These are phyloP conservation scores for Flagelloscypha sp. DNA, from an alignment of 768 basidiomycete species.

Conservation along the genomic window DNA sequence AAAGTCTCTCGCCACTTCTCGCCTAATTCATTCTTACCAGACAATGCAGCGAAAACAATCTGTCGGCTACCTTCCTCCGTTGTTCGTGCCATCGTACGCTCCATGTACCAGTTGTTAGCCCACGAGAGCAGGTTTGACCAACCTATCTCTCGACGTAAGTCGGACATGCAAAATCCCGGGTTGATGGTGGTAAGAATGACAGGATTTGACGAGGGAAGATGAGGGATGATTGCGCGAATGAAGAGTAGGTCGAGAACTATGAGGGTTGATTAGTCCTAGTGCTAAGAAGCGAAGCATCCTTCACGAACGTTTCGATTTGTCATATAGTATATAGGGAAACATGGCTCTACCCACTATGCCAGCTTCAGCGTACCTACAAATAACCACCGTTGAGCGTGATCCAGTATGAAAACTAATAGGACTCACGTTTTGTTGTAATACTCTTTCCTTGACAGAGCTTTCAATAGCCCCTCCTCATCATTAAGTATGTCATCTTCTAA, in stretches of 20 bases:
- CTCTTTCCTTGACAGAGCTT: conserved; percentile 22
- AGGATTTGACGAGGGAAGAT: conserved; percentile 16
- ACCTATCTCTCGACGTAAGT: conserved; percentile 22
- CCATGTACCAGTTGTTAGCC: conserved; percentile 19
- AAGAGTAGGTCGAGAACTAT: conserved; percentile 35
- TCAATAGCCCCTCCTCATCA: conserved; percentile 20
- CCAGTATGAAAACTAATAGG: conserved; percentile 1
- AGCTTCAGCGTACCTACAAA: conserved; percentile 7
- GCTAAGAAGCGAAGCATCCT: background rate
- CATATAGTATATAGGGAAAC: too few species aligned
- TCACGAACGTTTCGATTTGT: conserved; percentile 27
- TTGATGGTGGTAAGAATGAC: conserved; percentile 28
- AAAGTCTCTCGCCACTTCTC: conserved; percentile 13
- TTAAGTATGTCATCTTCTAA: conserved; percentile 18
- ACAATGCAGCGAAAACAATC: conserved; percentile 28
- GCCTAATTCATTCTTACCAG: conserved; percentile 9
- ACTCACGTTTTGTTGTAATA: conserved; percentile 19
- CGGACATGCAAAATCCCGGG: conserved; percentile 35
- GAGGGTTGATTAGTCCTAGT: background rate
- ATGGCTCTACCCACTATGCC: too few species aligned
- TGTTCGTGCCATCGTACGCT: conserved; percentile 24
- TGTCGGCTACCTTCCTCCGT: conserved; percentile 28
- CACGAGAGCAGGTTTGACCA: too few species aligned
- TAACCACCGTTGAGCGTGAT: background rate
- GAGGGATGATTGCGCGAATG: conserved; percentile 25